A percentile compares a stretch with the other conserved stretches of the same genome.
Evolutionary conservation across 768 basidiomycete species (phyloP).

Genomic region (Amanita fuliginea): DNA sequence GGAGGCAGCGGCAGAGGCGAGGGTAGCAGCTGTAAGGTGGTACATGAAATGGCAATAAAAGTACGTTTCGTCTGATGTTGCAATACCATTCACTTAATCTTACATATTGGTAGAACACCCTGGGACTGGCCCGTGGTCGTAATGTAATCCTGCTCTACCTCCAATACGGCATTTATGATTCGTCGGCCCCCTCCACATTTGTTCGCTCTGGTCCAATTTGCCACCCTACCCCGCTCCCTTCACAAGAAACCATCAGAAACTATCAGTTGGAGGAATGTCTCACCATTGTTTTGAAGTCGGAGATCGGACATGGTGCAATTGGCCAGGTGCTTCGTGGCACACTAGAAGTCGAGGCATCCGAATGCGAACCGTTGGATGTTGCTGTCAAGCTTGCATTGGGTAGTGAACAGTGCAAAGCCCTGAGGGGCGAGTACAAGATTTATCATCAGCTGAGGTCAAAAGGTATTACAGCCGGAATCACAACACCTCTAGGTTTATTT

Average conservation of each 20-base stretch:
- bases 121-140: too few species aligned
- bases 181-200: too few species aligned
- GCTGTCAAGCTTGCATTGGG: too few species aligned
- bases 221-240: conserved; percentile 10
- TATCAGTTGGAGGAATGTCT: conserved; percentile 10
- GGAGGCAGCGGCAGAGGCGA: too few species aligned
- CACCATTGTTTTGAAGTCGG: too few species aligned
- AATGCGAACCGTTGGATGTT: too few species aligned
- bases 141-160: background rate
- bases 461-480: background rate
- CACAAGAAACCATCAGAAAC: conserved; percentile 5
- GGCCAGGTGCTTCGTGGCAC: too few species aligned
- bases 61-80: background rate
- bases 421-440: conserved; percentile 10
- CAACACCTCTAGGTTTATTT: background rate
- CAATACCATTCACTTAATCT: background rate
- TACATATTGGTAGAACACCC: too few species aligned
- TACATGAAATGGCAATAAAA: background rate
- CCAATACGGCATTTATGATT: conserved; percentile 2
- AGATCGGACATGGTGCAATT: too few species aligned
- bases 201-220: conserved; percentile 3
- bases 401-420: conserved; percentile 1
- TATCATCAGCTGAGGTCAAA: conserved; percentile 9
- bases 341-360: too few species aligned
- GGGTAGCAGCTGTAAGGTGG: too few species aligned